Base-by-base conservation (phyloP, 176 grass and related monocot genomes). In the Stipa capillata region DNA sequence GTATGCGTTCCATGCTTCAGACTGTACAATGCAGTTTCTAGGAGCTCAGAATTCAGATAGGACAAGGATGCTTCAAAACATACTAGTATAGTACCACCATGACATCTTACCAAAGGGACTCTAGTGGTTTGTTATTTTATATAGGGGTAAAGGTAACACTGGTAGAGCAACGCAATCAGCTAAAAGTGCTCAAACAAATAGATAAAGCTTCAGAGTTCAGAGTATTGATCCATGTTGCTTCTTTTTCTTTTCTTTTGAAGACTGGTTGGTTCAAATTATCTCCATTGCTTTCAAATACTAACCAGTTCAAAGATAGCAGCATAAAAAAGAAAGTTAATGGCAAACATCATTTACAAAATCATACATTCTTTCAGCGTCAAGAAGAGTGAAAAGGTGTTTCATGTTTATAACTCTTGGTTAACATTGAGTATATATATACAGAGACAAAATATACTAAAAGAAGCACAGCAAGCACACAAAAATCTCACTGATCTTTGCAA, bases 1-100 rank as follows among this genome's bases (percentile, higher is more conserved):
- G 80, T 92, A 98, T 77, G 70, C 73, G 8, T 84, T 82, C 95
- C 92, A 98, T 83, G 83, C 86, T 84, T 98, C 92, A 84, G 78
- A 87, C 85, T 92, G 84, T 57, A 79, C 44, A 36, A 58, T 74
- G 27, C 3, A 68, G 37, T 76, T 28, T 24, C 1, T 58, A 39
- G 20, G 51, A 79, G 71, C 18, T 82, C 68, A 74, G 44, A 81
- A 7, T 87, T 86, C 70, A 83, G 76, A 47, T n/a, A 78, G 61
- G 52, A 80, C 3, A 71, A 87, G 32, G 63, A 82, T 65, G 47
- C 5, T 79, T 73, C 14, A 58, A 42, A 73, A 65, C 25, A 69
- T 49, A 52, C 6, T 69, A 81, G 17, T 76, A 51, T 59, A 69
- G 12, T 77, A 44, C 20, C 43, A 58, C 35, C 10, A 25, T 33